Evolutionary conservation across 371 early-diverging fungal genomes (phyloP).

Genomic region (Encephalitozoon hellem): DNA sequence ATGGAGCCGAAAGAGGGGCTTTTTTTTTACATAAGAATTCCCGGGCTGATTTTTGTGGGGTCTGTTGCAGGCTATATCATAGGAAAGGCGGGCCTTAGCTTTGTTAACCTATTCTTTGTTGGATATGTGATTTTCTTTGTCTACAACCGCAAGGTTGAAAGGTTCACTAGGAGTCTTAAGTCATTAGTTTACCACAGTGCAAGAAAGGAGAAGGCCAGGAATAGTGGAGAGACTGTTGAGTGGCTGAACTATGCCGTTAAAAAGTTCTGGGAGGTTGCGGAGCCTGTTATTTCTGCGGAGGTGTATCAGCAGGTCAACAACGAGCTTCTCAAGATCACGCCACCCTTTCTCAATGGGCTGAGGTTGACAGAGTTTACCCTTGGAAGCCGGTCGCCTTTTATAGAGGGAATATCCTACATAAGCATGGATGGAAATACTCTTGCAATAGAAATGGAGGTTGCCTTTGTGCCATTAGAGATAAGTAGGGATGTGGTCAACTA

Average conservation of each 20-base stretch:
- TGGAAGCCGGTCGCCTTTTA: conserved; percentile 80
- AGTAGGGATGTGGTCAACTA: conserved; percentile 33
- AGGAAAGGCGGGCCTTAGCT: conserved; percentile 44
- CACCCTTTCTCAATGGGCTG: conserved; percentile 75
- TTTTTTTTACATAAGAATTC: conserved; percentile 50
- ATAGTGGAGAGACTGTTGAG: conserved; percentile 69
- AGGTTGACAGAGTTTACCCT: conserved; percentile 80
- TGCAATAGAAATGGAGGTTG: conserved; percentile 58
- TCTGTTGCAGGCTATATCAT: conserved; percentile 53
- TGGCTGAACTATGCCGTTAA: conserved; percentile 85
- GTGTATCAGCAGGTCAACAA: conserved; percentile 65
- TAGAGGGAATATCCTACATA: conserved; percentile 70
- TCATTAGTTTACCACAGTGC: conserved; percentile 49
- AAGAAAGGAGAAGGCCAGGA: conserved; percentile 35
- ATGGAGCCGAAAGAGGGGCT: conserved; percentile 47
- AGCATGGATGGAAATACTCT: conserved; percentile 70
- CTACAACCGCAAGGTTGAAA: conserved; percentile 47
- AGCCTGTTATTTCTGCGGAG: conserved; percentile 74
- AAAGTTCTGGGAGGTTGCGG: conserved; percentile 82
- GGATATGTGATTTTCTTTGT: conserved; percentile 56
- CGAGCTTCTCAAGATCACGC: conserved; percentile 60
- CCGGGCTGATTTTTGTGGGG: conserved; percentile 54
- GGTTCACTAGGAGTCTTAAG: conserved; percentile 56
- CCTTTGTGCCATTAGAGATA: conserved; percentile 62
- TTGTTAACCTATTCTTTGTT: conserved; percentile 49